Conservation (phyloP, 768 basidiomycete genomes). For the Xanthoconium purpureum region DNA sequence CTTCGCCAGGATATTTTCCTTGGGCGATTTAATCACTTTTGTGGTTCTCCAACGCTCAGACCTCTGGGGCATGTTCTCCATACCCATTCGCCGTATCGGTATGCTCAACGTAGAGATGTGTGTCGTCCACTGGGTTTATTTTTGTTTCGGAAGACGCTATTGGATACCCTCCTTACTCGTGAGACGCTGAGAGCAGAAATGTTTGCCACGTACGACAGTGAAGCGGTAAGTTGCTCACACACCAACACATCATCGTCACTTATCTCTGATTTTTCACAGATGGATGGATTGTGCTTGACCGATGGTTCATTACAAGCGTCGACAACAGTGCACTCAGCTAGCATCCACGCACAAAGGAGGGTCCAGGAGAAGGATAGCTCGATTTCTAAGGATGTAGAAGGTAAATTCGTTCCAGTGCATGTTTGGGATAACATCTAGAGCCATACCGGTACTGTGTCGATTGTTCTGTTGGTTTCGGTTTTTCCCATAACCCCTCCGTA, state of each 20-base stretch:
- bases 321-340: too few relatives aligned
- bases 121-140: background rate
- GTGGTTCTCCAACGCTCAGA: constrained; percentile 27
- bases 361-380: too few relatives aligned
- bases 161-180: constrained; percentile 14
- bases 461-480: too few relatives aligned
- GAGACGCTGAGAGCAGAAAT: background rate
- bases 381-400: too few relatives aligned
- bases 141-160: constrained; percentile 2
- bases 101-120: background rate
- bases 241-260: too few relatives aligned
- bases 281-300: background rate
- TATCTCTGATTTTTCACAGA: background rate
- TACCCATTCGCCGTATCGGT: constrained; percentile 42
- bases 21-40: constrained; percentile 40
- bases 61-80: constrained; percentile 37
- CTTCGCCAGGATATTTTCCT: background rate
- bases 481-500: too few relatives aligned
- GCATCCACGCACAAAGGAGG: too few relatives aligned
- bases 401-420: too few relatives aligned
- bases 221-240: background rate
- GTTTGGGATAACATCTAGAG: too few relatives aligned
- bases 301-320: too few relatives aligned
- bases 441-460: too few relatives aligned
- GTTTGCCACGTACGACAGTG: background rate